Base-by-base conservation (phyloP, 129 eudicot species). In the Tagetes erecta region DNA sequence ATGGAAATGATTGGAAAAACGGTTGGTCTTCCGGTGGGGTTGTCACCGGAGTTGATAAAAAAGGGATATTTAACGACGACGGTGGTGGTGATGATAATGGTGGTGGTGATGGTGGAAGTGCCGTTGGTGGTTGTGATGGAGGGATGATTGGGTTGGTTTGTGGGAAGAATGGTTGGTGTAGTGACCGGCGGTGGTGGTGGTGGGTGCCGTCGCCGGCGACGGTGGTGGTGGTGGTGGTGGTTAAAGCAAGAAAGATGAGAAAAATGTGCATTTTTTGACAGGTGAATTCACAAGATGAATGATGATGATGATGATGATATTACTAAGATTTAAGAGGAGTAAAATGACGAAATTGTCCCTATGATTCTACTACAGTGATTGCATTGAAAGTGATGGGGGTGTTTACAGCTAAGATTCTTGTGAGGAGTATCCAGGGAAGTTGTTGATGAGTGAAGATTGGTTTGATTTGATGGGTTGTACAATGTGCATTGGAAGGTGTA, bases 131-230 rank as follows among this genome's bases (percentile, higher is more conserved):
- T 77, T 20, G 68, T 3, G 56, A 39, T 40, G 72, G 78, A 20
- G 78, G 78, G 52, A 49, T 34, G 49, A 31, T 36, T 36, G 45
- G 10, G 27, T 84, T 12, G 70, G 80, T 86, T n/a, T 67, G 71
- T 0, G 92, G 88, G 76, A 84, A 84, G 79, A 88, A 86, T 3
- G 97, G 95, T 35, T 88, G 88, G 78, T 91, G 97, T 40, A 91
- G 95, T 6, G 79, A 56, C 51, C 97, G 97, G 70, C 92, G 97
- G 92, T 64, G 45, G 84, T 35, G 10, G 81, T 36, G 27, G 84
- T 35, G 10, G 81, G 34, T 14, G 81, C 66, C 1, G 83, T 71
- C 5, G 82, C 68, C 0, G 72, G 78, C 6, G 67, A 42, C 36
- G 71, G 70, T 31, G 47, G 73, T 0, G 72, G 80, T 12, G 67